Evolutionary conservation across 371 early-diverging fungal species (phyloP).

Genomic region (Sporodiniella umbellata): DNA sequence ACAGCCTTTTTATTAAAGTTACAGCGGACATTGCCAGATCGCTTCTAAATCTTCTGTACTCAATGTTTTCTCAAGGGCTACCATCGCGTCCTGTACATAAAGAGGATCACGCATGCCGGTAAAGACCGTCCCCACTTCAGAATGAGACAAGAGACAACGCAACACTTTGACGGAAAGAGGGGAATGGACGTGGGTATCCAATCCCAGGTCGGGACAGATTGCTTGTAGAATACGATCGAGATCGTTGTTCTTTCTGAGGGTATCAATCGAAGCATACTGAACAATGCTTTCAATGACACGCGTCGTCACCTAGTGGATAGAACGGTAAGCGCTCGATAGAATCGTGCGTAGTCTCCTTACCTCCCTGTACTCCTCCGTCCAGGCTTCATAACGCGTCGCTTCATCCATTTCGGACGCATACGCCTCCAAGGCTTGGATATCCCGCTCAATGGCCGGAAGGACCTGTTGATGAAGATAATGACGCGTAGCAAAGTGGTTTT

Average conservation of each 20-base stretch:
- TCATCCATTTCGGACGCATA: constrained; percentile 26
- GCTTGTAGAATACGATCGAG: constrained; percentile 60
- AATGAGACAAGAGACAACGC: constrained; percentile 45
- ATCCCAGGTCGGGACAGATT: constrained; percentile 39
- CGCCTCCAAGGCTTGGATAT: constrained; percentile 40
- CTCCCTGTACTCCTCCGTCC: constrained; percentile 41
- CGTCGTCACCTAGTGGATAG: too few relatives aligned
- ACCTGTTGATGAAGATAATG: constrained; percentile 65
- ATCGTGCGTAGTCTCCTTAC: too few relatives aligned
- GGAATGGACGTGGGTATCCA: constrained; percentile 37
- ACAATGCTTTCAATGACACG: too few relatives aligned
- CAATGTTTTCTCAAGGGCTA: constrained; percentile 23
- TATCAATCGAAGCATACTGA: constrained; percentile 59
- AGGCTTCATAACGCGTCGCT: constrained; percentile 19
- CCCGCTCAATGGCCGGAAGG: constrained; percentile 57
- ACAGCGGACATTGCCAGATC: constrained; percentile 38
- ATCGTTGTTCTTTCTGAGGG: constrained; percentile 62
- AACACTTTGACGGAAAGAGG: constrained; percentile 55
- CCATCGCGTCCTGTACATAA: constrained; percentile 61
- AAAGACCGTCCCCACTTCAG: constrained; percentile 62
- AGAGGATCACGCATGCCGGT: constrained; percentile 66
- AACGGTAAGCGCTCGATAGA: too few relatives aligned
- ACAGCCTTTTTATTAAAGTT: constrained; percentile 2
- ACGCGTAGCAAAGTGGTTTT: constrained; percentile 68
- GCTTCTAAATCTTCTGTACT: constrained; percentile 27